Percentiles rank a stretch among this genome's conserved stretches.
These are phyloP conservation scores for Penicillium decumbens DNA, from an alignment of 2,329 filamentous ascomycete species.

Conservation along the genomic window DNA sequence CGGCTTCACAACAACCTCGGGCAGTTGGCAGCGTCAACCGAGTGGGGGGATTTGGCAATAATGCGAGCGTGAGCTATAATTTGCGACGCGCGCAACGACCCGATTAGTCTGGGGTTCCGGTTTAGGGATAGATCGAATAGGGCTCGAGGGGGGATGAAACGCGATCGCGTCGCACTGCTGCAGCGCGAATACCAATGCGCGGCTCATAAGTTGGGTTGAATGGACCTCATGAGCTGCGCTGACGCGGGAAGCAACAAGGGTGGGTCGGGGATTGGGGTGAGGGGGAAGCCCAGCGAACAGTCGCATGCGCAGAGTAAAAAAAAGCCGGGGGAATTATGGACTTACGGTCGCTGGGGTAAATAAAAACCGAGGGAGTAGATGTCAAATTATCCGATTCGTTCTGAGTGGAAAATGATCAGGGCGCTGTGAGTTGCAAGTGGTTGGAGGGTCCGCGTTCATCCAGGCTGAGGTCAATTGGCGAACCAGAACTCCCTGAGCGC, in stretches of 20 bases:
- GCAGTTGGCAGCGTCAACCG: constrained; percentile 21
- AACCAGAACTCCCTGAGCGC: constrained; percentile 33
- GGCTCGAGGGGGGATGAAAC: constrained; percentile 5
- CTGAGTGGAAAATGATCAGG: constrained; percentile 13
- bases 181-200: constrained; percentile 27
- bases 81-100: constrained; percentile 25
- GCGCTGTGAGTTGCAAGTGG: constrained; percentile 11
- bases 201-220: constrained; percentile 13
- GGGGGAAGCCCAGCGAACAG: constrained; percentile 18
- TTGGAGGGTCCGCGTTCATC: constrained; percentile 24
- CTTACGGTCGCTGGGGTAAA: neutral
- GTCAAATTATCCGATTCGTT: constrained; percentile 23
- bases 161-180: constrained; percentile 20
- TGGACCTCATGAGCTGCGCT: constrained; percentile 20
- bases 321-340: constrained; percentile 3
- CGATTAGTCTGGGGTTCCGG: constrained; percentile 18
- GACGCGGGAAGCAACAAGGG: constrained; percentile 29
- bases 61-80: constrained; percentile 26
- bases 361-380: constrained; percentile 1
- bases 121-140: constrained; percentile 10
- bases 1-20: constrained; percentile 36
- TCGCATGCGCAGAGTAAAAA: constrained; percentile 27
- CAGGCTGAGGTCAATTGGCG: constrained; percentile 36
- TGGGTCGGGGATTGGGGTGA: constrained; percentile 25
- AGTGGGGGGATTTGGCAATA: constrained; percentile 30